phyloP scores from a whole-genome alignment of 495 filamentous ascomycete species.

The Aspergillus bridgeri region DNA sequence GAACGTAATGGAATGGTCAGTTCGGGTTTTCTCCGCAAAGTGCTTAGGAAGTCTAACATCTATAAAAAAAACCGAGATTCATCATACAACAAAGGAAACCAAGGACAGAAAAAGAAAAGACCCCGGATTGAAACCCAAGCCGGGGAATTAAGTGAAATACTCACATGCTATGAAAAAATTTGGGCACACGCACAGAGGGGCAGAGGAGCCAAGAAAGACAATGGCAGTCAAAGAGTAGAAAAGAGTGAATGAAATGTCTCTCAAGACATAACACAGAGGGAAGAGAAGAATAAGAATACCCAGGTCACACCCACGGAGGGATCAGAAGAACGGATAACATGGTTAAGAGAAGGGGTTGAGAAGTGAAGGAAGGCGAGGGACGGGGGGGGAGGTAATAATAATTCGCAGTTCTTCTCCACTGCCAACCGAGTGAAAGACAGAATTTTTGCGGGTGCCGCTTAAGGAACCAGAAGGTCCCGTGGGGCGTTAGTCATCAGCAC shows the following conservation, averaged over 20 bases:
- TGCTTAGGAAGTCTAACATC: constrained; percentile 51
- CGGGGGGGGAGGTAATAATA: constrained; percentile 4
- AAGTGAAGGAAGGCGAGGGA: constrained; percentile 12
- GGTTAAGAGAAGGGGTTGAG: constrained; percentile 25
- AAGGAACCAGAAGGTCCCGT: background rate
- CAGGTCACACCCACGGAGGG: constrained; percentile 26
- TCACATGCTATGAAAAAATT: constrained; percentile 13
- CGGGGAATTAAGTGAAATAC: constrained; percentile 1
- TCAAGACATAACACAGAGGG: constrained; percentile 18
- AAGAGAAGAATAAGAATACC: constrained; percentile 3
- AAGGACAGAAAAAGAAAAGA: background rate
- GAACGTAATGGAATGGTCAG: constrained; percentile 29
- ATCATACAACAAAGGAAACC: constrained; percentile 32
- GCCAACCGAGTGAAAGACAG: constrained; percentile 12
- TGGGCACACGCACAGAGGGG: constrained; percentile 17
- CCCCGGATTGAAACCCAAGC: background rate
- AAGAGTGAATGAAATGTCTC: constrained; percentile 10
- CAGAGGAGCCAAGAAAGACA: constrained; percentile 12
- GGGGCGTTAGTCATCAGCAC: too few relatives aligned
- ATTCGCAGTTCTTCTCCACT: constrained; percentile 14
- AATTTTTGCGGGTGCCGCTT: constrained; percentile 19
- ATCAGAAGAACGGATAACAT: constrained; percentile 21
- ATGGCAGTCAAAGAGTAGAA: constrained; percentile 9
- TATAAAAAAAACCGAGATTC: constrained; percentile 46
- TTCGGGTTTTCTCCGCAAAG: constrained; percentile 43